Conservation (phyloP, 2,329 filamentous ascomycete genomes). For the Truncatella angustata region DNA sequence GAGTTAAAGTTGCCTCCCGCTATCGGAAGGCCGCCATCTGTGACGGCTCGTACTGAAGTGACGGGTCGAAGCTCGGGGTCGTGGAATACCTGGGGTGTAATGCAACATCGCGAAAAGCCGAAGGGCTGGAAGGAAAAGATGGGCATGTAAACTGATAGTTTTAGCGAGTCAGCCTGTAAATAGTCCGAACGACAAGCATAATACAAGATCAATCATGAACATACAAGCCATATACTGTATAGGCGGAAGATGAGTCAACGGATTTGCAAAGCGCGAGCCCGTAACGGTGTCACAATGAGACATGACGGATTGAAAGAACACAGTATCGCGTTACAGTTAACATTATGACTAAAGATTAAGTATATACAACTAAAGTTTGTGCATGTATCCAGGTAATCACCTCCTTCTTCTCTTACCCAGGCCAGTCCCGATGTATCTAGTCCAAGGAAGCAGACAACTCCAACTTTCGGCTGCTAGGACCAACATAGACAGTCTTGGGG, state of each 20-base stretch:
- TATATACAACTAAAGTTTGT: constrained; percentile 1
- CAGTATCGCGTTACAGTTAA: too few species aligned
- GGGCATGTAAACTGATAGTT: background rate
- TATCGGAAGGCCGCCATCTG: background rate
- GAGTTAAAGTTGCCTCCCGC: constrained; percentile 7
- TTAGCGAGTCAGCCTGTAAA: too few species aligned
- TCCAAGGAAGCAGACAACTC: constrained; percentile 36
- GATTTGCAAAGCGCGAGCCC: background rate
- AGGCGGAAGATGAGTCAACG: too few species aligned
- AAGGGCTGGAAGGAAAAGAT: constrained; percentile 9
- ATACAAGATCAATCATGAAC: too few species aligned
- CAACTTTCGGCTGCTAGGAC: constrained; percentile 54
- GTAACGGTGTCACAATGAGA: background rate
- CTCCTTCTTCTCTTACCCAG: background rate
- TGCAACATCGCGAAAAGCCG: constrained; percentile 11
- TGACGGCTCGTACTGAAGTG: constrained; percentile 4
- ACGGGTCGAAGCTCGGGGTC: constrained; percentile 9
- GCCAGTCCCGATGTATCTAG: too few species aligned
- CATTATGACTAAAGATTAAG: constrained; percentile 1
- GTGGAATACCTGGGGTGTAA: constrained; percentile 13
- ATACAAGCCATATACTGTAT: too few species aligned
- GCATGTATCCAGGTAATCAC: background rate
- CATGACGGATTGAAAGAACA: background rate
- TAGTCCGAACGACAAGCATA: background rate
- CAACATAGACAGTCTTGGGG: constrained; percentile 54